Evolutionary conservation across 225 moss, liverwort and hornwort genomes (phyloP).

Genomic region (Marchantia polymorpha): DNA sequence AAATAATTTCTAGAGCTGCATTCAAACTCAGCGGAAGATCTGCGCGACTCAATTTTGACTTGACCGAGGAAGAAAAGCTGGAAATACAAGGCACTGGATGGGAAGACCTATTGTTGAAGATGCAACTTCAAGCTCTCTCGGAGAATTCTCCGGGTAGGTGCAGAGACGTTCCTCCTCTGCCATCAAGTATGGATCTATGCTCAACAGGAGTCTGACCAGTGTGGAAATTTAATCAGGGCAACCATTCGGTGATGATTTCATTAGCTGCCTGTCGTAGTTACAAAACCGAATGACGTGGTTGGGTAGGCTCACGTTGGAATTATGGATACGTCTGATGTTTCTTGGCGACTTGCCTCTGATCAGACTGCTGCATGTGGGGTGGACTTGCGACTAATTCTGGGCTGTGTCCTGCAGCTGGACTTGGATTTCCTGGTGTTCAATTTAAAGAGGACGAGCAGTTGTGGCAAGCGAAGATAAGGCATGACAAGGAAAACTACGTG

Average conservation of each 20-base stretch:
- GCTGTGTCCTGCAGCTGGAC: conserved; percentile 30
- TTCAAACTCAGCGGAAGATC: conserved; percentile 46
- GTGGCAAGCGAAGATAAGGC: conserved; percentile 46
- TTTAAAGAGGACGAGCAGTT: conserved; percentile 40
- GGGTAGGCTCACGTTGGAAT: too few relatives aligned
- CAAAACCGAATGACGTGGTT: too few relatives aligned
- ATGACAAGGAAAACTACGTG: conserved; percentile 32
- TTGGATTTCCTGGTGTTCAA: conserved; percentile 55
- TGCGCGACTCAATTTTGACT: conserved; percentile 46
- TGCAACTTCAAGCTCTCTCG: conserved; percentile 54
- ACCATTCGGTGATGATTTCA: too few relatives aligned
- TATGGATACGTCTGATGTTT: too few relatives aligned
- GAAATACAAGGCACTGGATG: conserved; percentile 41
- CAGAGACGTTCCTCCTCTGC: neutral
- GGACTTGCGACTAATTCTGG: neutral
- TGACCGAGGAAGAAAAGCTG: conserved; percentile 48
- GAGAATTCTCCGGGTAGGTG: conserved; percentile 52
- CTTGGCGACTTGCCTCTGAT: too few relatives aligned
- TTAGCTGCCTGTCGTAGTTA: too few relatives aligned
- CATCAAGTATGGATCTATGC: neutral
- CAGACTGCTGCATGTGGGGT: too few relatives aligned
- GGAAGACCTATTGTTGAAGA: conserved; percentile 50
- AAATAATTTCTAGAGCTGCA: conserved; percentile 39
- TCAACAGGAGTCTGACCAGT: neutral
- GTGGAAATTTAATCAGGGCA: neutral